These are phyloP conservation scores for Metarhizium robertsii DNA, from an alignment of 2,329 filamentous ascomycete species.

Conservation along the genomic window DNA sequence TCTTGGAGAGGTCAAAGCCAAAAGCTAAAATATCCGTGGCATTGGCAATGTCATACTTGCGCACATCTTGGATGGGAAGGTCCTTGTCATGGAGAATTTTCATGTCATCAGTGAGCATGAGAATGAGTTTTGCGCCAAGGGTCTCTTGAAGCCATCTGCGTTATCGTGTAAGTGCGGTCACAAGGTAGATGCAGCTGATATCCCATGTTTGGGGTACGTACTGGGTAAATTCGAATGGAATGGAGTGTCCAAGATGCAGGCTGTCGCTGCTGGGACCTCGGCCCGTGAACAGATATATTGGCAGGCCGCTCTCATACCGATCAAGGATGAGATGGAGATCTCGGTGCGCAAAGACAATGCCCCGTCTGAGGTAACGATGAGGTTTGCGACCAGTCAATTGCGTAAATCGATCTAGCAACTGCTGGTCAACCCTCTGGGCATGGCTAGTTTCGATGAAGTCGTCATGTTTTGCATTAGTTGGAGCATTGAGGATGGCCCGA, in stretches of 20 bases:
- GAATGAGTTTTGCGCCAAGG: constrained; percentile 85
- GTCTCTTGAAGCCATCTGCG: constrained; percentile 85
- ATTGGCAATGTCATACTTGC: constrained; percentile 49
- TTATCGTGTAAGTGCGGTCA: background rate
- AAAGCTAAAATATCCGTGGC: constrained; percentile 63
- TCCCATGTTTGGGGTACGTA: constrained; percentile 1
- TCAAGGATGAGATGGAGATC: constrained; percentile 81
- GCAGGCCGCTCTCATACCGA: constrained; percentile 58
- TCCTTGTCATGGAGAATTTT: too few species aligned
- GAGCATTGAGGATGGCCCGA: too few species aligned
- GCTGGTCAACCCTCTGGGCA: too few species aligned
- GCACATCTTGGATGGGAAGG: too few species aligned
- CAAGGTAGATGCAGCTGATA: too few species aligned
- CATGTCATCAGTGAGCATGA: constrained; percentile 74
- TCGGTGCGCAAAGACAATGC: constrained; percentile 85
- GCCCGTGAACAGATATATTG: constrained; percentile 71
- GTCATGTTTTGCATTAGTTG: too few species aligned
- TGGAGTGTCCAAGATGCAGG: constrained; percentile 58
- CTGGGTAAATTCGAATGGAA: constrained; percentile 27
- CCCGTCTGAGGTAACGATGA: constrained; percentile 77
- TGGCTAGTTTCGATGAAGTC: too few species aligned
- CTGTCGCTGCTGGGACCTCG: constrained; percentile 80
- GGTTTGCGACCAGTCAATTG: constrained; percentile 79
- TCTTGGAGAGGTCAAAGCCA: constrained; percentile 80
- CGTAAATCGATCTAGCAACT: constrained; percentile 55